Evolutionary conservation across 2,329 filamentous ascomycete species (phyloP).

Genomic region (Fusarium metavorans): DNA sequence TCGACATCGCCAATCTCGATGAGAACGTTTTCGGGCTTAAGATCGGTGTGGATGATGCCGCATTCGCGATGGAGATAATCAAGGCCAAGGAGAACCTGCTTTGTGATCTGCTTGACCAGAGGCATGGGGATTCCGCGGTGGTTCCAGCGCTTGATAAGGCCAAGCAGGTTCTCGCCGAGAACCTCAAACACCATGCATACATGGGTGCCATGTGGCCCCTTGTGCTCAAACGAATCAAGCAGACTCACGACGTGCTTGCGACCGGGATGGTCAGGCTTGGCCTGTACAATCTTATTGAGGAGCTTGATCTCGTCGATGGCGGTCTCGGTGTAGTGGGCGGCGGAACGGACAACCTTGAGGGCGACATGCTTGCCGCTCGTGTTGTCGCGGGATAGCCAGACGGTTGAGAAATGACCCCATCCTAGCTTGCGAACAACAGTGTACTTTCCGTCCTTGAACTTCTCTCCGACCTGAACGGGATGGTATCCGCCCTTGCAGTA

Average conservation of each 20-base stretch:
- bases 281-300: constrained; percentile 94
- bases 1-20: constrained; percentile 99
- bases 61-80: constrained; percentile 98
- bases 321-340: constrained; percentile 98
- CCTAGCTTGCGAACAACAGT: constrained; percentile 95
- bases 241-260: constrained; percentile 96
- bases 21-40: constrained; percentile 97
- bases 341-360: constrained; percentile 96
- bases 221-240: constrained; percentile 96
- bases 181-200: constrained; percentile 99
- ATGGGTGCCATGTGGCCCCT: constrained; percentile 94
- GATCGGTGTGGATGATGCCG: constrained; percentile 97
- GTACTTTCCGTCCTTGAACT: constrained; percentile 98
- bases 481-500: constrained; percentile 99
- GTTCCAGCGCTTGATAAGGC: constrained; percentile 98
- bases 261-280: constrained; percentile 93
- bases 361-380: constrained; percentile 92
- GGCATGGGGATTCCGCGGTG: constrained; percentile 97
- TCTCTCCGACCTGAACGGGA: constrained; percentile 92
- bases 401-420: constrained; percentile 99
- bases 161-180: constrained; percentile 91
- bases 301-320: constrained; percentile 99
- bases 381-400: constrained; percentile 88
- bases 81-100: constrained; percentile 93
- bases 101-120: constrained; percentile 98